Conservation (phyloP, 495 filamentous ascomycete genomes). For the Aspergillus wentii region DNA sequence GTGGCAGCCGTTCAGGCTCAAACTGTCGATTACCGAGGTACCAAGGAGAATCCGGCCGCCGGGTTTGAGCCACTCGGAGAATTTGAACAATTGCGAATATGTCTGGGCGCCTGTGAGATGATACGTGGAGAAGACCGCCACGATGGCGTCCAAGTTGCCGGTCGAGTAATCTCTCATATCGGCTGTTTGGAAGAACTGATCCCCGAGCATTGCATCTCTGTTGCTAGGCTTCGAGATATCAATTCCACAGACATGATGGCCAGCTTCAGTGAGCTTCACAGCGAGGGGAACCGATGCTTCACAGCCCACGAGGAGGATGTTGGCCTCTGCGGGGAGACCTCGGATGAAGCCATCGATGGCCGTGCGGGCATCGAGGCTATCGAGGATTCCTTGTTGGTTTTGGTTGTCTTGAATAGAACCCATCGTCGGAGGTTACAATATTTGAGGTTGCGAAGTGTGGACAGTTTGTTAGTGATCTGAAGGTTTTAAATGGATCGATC, state of each 20-base stretch:
- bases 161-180: not conserved
- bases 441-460: too few relatives aligned
- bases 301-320: not conserved
- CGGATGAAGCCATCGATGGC: not conserved
- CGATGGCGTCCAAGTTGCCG: not conserved
- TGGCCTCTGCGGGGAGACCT: not conserved
- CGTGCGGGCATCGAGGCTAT: not conserved
- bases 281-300: not conserved
- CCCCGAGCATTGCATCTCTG: not conserved
- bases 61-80: not conserved
- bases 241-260: not conserved
- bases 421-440: not conserved
- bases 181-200: not conserved
- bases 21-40: not conserved
- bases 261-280: not conserved
- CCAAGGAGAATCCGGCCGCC: not conserved
- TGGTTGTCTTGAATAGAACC: not conserved
- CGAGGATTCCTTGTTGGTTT: not conserved
- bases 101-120: not conserved
- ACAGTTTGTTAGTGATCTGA: too few relatives aligned
- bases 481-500: too few relatives aligned
- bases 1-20: not conserved
- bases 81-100: not conserved
- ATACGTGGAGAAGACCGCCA: not conserved
- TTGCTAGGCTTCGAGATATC: not conserved